Evolutionary conservation across 192 early-diverging fungal genomes (phyloP), one percentile per base, ranked within the genome.

Genomic region (Lobulomyces angularis): DNA sequence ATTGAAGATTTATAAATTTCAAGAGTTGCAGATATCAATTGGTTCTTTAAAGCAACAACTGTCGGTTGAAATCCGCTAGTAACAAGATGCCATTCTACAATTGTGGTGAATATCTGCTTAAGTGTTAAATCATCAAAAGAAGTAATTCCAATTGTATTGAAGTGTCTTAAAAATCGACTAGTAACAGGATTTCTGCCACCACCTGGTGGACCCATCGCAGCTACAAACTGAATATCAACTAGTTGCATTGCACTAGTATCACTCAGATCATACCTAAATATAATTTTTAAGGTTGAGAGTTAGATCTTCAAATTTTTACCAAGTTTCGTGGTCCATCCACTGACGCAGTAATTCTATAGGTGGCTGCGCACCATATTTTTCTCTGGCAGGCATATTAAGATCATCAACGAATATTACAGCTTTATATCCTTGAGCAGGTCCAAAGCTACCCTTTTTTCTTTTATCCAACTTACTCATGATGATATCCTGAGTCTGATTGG

Each of bases 401-500:
- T 76, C 72, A 41, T 76, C 72, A 18, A 76, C 72, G 54, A 76
- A 76, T 19, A 76, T 69, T 26, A 76, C 70, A 26, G 56, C 50
- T 41, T 61, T 64, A 14, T 63, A 37, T 8, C 72, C 72, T 37
- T 62, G 58, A 12, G 67, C 38, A 3, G 72, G 67, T 11, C 72
- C 72, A 55, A 76, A 74, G 7, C 69, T 67, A 16, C 68, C 68
- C 6, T 55, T 45, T 8, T 67, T 56, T 24, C 68, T 45, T 30
- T 76, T 76, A 40, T 76, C 72, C 2, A 76, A 48, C 38, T 76
- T 76, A 27, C 49, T 51, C 12, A 71, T 38, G 35, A 76, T 64
- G 37, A 74, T 74, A 24, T 76, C 64, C 45, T 76, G 72, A 8
- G 71, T 74, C 50, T 71, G 67, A 24, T 71, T 69, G 12, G 67